Percentiles rank a stretch among this genome's conserved stretches.
These are phyloP conservation scores for Thielaviopsis ethacetica DNA, from an alignment of 2,329 filamentous ascomycete genomes.

Conservation along the genomic window DNA sequence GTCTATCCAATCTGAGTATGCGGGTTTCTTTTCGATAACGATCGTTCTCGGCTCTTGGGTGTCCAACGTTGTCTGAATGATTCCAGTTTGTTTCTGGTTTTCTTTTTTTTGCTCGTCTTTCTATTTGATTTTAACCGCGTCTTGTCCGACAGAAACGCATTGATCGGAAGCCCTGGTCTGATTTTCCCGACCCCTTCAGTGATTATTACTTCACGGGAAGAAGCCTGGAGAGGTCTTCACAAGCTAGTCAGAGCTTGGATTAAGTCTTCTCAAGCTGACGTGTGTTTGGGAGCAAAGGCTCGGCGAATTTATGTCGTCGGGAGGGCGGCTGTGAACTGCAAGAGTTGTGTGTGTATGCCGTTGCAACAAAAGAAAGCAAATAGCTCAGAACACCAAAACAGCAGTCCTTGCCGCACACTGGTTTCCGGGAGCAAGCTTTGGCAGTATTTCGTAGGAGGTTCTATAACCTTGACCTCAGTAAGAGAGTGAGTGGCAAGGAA, in stretches of 20 bases:
- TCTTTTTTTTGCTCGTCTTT: not conserved
- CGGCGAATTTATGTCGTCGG: too few relatives aligned
- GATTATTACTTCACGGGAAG: not conserved
- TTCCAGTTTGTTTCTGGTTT: not conserved
- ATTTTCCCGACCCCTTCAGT: slow-evolving; percentile 1
- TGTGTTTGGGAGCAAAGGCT: too few relatives aligned
- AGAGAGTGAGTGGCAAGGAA: not conserved
- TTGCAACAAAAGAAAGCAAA: too few relatives aligned
- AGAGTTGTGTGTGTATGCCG: too few relatives aligned
- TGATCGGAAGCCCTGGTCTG: slow-evolving; percentile 4
- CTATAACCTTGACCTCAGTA: not conserved
- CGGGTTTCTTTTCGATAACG: not conserved
- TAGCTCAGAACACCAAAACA: too few relatives aligned
- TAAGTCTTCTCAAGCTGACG: not conserved
- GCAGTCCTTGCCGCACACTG: too few relatives aligned
- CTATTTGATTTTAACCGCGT: slow-evolving; percentile 5
- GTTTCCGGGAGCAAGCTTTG: too few relatives aligned
- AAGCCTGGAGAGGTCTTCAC: not conserved
- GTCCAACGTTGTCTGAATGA: not conserved
- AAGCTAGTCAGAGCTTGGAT: not conserved
- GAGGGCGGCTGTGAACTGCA: too few relatives aligned
- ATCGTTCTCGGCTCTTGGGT: not conserved
- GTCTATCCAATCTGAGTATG: not conserved
- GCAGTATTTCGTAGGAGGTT: too few relatives aligned
- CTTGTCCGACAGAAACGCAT: slow-evolving; percentile 6